Conservation (phyloP, 2,329 filamentous ascomycete species). For the Coniochaeta sp. region DNA sequence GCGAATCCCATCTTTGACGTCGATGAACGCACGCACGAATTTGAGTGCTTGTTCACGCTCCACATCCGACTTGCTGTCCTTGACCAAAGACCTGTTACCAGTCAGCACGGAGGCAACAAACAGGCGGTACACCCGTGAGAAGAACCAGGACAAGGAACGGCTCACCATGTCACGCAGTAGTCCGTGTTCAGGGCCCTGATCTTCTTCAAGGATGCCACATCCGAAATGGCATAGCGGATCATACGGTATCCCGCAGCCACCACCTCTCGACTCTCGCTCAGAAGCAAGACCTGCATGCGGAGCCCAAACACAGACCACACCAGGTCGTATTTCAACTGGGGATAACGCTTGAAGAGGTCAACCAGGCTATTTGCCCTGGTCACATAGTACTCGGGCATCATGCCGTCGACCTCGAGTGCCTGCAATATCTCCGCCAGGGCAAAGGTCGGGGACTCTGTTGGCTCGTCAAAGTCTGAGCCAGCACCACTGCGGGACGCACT, state of each 20-base stretch:
- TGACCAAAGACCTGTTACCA: constrained; percentile 66
- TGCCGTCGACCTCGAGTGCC: constrained; percentile 77
- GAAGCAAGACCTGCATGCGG: constrained; percentile 88
- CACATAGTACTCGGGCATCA: constrained; percentile 93
- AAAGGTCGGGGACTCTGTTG: constrained; percentile 82
- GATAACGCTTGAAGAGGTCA: constrained; percentile 91
- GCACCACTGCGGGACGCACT: constrained; percentile 48
- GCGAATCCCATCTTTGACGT: constrained; percentile 85
- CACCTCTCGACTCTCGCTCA: constrained; percentile 93
- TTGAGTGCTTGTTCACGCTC: constrained; percentile 96
- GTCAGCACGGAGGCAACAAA: not conserved
- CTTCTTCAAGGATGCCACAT: constrained; percentile 79
- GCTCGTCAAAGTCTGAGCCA: constrained; percentile 58
- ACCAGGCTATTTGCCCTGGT: constrained; percentile 86
- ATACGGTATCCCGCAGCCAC: constrained; percentile 91
- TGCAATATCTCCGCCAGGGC: constrained; percentile 85
- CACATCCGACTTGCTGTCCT: constrained; percentile 93
- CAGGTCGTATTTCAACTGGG: constrained; percentile 90
- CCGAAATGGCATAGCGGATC: constrained; percentile 89
- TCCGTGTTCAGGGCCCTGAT: constrained; percentile 87
- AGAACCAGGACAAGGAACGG: constrained; percentile 5
- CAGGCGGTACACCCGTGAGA: not conserved
- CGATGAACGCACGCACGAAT: constrained; percentile 88
- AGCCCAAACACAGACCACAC: constrained; percentile 94
- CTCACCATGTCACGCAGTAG: constrained; percentile 72